Conservation (phyloP, 768 basidiomycete species). For the Mycena alexandri region DNA sequence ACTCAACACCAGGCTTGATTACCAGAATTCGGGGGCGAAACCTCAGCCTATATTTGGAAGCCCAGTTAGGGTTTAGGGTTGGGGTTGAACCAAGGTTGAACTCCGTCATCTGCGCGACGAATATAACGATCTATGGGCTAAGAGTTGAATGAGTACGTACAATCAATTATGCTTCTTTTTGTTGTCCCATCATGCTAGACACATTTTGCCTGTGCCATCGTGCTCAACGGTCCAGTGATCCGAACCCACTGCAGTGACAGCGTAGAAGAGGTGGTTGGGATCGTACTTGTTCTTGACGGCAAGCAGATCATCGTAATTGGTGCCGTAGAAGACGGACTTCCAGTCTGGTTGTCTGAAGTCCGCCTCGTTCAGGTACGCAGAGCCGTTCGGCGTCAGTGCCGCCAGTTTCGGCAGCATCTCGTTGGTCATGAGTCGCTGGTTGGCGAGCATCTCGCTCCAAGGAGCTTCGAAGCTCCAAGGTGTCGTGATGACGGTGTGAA, state of each 20-base stretch:
- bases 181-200: too few relatives aligned
- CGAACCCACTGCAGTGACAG: constrained; percentile 16
- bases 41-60: too few relatives aligned
- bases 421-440: background rate
- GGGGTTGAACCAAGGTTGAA: too few relatives aligned
- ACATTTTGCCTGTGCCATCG: background rate
- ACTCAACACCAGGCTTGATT: too few relatives aligned
- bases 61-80: too few relatives aligned
- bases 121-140: too few relatives aligned
- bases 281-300: constrained; percentile 23
- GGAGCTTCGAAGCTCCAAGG: constrained; percentile 18
- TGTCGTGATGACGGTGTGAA: constrained; percentile 4
- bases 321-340: constrained; percentile 21
- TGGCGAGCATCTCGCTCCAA: constrained; percentile 18
- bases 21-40: too few relatives aligned
- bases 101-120: too few relatives aligned
- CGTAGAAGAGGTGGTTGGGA: constrained; percentile 11
- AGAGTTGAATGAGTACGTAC: too few relatives aligned
- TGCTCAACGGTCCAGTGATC: constrained; percentile 16
- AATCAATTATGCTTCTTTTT: too few relatives aligned
- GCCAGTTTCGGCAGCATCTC: background rate
- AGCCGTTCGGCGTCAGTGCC: constrained; percentile 8
- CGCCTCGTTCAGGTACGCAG: constrained; percentile 22
- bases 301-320: constrained; percentile 20
- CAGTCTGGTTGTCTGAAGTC: constrained; percentile 16